Conservation (phyloP, 495 filamentous ascomycete species). For the Trichoderma reesei region DNA sequence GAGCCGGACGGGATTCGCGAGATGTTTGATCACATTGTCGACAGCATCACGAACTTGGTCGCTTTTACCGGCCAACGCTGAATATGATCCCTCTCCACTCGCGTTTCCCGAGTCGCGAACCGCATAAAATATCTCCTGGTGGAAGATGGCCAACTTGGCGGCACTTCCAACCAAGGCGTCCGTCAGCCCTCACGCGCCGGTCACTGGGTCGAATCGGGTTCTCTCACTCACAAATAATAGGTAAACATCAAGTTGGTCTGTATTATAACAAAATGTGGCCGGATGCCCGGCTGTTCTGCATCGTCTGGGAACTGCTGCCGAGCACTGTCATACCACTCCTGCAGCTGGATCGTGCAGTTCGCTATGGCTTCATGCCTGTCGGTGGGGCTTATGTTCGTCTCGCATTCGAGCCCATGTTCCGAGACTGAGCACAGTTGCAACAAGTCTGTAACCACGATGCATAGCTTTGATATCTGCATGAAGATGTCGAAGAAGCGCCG, state of each 20-base stretch:
- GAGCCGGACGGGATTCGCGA: background rate
- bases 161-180: background rate
- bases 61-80: background rate
- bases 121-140: slow-evolving; percentile 1
- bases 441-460: slow-evolving; percentile 36
- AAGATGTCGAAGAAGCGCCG: slow-evolving; percentile 31
- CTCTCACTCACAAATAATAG: slow-evolving; percentile 36
- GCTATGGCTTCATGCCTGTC: slow-evolving; percentile 16
- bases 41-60: slow-evolving; percentile 5
- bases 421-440: slow-evolving; percentile 32
- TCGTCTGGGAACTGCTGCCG: slow-evolving; percentile 23
- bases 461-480: slow-evolving; percentile 36
- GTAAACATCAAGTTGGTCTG: slow-evolving; percentile 40
- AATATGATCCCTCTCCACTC: background rate
- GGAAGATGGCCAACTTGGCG: background rate
- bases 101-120: background rate
- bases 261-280: slow-evolving; percentile 25
- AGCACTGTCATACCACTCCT: slow-evolving; percentile 24
- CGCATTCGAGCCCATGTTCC: slow-evolving; percentile 24
- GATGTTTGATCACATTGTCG: background rate
- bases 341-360: slow-evolving; percentile 21
- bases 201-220: background rate
- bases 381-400: slow-evolving; percentile 14
- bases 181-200: background rate
- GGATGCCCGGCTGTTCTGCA: slow-evolving; percentile 16